phyloP scores from a whole-genome alignment of 768 basidiomycete species.

The Tephrocybe rancida region DNA sequence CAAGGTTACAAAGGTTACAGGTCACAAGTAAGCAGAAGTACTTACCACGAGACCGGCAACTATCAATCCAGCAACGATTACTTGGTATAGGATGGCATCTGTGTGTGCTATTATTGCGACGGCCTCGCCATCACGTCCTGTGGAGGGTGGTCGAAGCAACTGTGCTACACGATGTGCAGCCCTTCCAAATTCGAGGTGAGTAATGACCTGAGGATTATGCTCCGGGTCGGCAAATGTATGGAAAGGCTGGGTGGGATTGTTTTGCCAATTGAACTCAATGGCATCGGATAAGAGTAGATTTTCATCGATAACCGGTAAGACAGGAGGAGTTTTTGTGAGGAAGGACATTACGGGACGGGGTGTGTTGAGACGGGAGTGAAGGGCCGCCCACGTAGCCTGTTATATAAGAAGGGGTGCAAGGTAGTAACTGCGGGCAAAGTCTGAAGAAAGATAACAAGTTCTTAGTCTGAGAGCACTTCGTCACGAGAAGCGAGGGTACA shows the following conservation, averaged over 20 bases:
- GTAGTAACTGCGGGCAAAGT: no score
- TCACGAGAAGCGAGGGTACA: no score
- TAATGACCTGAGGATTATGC: background rate
- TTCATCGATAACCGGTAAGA: background rate
- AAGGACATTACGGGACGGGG: no score
- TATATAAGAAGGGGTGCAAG: no score
- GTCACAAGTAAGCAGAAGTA: background rate
- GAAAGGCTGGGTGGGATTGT: background rate
- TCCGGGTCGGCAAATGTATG: background rate
- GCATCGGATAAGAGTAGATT: background rate
- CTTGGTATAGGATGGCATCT: constrained; percentile 34
- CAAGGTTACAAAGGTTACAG: background rate
- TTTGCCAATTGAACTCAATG: background rate
- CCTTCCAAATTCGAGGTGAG: background rate
- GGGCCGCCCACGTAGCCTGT: no score
- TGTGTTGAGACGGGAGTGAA: no score
- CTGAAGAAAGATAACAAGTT: no score
- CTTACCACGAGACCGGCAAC: constrained; percentile 21
- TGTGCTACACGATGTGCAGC: background rate
- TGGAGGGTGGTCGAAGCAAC: no score
- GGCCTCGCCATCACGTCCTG: constrained; percentile 7
- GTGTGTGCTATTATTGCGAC: constrained; percentile 31
- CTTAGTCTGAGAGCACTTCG: no score
- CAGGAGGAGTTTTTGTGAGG: no score
- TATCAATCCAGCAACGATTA: constrained; percentile 32